phyloP scores from a whole-genome alignment of 2,329 filamentous ascomycete species.

The Hypoxylon sp. region DNA sequence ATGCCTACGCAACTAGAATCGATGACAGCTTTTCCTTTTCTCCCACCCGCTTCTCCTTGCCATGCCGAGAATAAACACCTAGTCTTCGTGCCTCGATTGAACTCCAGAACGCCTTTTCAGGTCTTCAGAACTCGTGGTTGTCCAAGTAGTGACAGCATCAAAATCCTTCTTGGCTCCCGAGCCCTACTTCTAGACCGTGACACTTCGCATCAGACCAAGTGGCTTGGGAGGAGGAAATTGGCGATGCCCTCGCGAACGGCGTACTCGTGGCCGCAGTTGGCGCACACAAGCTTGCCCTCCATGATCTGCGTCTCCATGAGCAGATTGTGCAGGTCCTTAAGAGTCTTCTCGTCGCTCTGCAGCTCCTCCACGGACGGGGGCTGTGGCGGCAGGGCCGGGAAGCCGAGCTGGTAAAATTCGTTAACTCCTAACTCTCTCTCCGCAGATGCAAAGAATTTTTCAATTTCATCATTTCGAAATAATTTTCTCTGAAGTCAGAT shows the following conservation, averaged over 20 bases:
- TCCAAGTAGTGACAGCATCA: neutral
- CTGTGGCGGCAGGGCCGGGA: conserved; percentile 76
- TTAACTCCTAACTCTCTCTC: conserved; percentile 10
- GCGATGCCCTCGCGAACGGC: conserved; percentile 95
- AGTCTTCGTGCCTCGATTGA: conserved; percentile 4
- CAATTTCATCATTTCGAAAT: neutral
- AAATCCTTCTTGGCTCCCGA: neutral
- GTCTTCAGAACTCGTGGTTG: neutral
- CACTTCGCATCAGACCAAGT: conserved; percentile 72
- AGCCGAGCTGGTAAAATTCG: conserved; percentile 72
- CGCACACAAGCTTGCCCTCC: conserved; percentile 91
- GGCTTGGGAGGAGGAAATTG: conserved; percentile 93
- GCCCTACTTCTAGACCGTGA: neutral
- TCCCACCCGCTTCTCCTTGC: conserved; percentile 13
- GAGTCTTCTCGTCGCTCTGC: conserved; percentile 74
- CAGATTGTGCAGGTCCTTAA: conserved; percentile 83
- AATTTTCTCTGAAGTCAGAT: neutral
- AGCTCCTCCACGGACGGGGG: conserved; percentile 73
- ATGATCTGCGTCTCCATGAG: conserved; percentile 90
- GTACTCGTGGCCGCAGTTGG: conserved; percentile 93
- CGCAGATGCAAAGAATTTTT: neutral
- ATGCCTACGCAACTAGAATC: conserved; percentile 42
- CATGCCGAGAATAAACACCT: conserved; percentile 14
- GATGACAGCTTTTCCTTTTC: conserved; percentile 29
- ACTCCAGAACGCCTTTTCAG: conserved; percentile 44